Evolutionary conservation across 2,329 filamentous ascomycete genomes (phyloP).

Genomic region (Ceratocystis variospora): DNA sequence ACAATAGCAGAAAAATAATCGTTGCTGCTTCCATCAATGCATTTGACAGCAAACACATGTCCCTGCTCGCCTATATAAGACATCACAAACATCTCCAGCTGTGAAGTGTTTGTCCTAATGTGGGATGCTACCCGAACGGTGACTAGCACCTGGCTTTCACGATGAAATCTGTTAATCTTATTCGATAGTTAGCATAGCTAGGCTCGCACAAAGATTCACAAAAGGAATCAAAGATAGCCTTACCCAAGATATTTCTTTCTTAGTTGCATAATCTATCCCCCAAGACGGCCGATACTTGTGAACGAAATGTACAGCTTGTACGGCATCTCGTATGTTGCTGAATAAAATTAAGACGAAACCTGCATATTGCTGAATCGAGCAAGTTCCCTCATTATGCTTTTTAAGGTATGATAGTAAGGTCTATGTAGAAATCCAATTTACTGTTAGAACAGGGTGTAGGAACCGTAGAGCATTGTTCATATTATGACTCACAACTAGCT

Average conservation of each 20-base stretch:
- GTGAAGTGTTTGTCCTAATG: conserved; percentile 17
- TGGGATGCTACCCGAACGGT: background rate
- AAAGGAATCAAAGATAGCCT: background rate
- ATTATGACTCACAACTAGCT: background rate
- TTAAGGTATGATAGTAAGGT: background rate
- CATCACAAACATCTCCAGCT: conserved; percentile 12
- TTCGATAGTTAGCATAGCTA: background rate
- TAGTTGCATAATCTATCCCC: conserved; percentile 3
- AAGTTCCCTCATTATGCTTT: background rate
- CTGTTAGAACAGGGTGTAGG: background rate
- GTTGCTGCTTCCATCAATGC: background rate
- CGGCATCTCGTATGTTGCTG: background rate
- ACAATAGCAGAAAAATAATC: background rate
- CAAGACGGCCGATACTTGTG: background rate
- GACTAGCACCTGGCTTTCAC: conserved; percentile 9
- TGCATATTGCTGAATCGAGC: conserved; percentile 3
- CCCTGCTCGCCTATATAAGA: background rate
- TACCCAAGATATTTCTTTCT: conserved; percentile 4
- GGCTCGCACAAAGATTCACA: background rate
- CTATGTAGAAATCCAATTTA: background rate
- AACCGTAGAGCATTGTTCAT: background rate
- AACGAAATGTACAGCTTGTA: background rate
- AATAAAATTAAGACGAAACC: background rate
- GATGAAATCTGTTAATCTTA: conserved; percentile 2
- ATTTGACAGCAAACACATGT: conserved; percentile 26